Conservation (phyloP, 2,329 filamentous ascomycete species). For the Aspergillus novoparasiticus region DNA sequence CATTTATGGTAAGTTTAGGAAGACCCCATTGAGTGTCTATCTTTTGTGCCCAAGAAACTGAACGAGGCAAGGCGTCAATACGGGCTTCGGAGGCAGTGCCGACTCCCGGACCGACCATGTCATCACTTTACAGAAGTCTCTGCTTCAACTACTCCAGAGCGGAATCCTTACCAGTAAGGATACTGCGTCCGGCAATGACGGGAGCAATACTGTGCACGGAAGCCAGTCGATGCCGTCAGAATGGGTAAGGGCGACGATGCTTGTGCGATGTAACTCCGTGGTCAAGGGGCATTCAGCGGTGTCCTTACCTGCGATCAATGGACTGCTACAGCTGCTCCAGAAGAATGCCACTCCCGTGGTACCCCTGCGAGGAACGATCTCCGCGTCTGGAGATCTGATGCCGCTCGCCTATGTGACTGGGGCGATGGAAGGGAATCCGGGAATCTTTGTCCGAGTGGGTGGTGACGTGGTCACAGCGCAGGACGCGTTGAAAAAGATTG, state of each 20-base stretch:
- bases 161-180: conserved; percentile 39
- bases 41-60: too few species aligned
- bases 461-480: too few species aligned
- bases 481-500: too few species aligned
- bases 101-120: conserved; percentile 58
- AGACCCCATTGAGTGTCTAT: too few species aligned
- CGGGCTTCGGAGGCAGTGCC: conserved; percentile 67
- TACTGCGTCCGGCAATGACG: neutral
- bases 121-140: conserved; percentile 50
- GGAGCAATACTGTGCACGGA: too few species aligned
- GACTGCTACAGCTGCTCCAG: conserved; percentile 51
- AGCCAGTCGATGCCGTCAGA: conserved; percentile 4
- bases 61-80: conserved; percentile 57
- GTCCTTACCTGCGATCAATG: conserved; percentile 49
- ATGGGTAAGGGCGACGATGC: conserved; percentile 60
- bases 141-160: conserved; percentile 22
- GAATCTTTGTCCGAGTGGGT: conserved; percentile 43
- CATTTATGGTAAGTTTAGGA: too few species aligned
- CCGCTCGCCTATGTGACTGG: conserved; percentile 46
- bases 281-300: conserved; percentile 61
- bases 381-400: conserved; percentile 46
- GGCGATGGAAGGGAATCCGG: conserved; percentile 41
- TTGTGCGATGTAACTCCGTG: conserved; percentile 59
- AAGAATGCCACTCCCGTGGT: conserved; percentile 49
- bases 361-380: conserved; percentile 45